Conservation (phyloP, 257 asterid species). For the Verbena officinalis region DNA sequence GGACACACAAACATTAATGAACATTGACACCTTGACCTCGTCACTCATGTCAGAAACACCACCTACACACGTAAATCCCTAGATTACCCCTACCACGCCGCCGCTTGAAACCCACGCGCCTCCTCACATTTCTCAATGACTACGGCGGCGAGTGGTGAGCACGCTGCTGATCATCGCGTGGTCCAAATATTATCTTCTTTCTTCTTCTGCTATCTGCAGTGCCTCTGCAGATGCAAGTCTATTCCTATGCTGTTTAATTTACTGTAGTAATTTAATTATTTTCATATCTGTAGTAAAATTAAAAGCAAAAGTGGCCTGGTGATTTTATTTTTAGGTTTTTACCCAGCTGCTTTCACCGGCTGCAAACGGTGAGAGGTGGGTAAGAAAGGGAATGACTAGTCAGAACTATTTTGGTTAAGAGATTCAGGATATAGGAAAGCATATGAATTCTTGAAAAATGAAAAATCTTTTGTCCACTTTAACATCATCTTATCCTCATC, state of each 20-base stretch:
- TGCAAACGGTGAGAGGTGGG: neutral
- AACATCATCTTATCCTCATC: conserved; percentile 41
- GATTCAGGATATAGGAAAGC: conserved; percentile 32
- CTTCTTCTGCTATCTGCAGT: conserved; percentile 19
- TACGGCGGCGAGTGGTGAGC: neutral
- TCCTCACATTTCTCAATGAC: neutral
- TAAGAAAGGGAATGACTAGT: neutral
- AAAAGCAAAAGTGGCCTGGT: too few relatives aligned
- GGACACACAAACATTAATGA: conserved; percentile 18
- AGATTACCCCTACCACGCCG: neutral
- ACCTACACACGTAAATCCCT: neutral
- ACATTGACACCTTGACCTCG: conserved; percentile 14
- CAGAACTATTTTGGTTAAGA: conserved; percentile 25
- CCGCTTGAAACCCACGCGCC: conserved; percentile 21
- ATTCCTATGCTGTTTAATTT: conserved; percentile 22
- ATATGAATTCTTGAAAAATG: conserved; percentile 24
- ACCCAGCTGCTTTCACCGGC: too few relatives aligned
- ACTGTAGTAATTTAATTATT: neutral
- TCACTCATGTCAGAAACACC: conserved; percentile 18
- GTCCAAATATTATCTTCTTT: neutral
- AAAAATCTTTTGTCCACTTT: conserved; percentile 38
- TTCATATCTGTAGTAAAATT: neutral
- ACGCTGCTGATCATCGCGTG: conserved; percentile 22
- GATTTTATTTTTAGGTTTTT: too few relatives aligned
- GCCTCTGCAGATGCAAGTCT: conserved; percentile 24